Percentiles rank a stretch among this genome's conserved stretches.
These are phyloP conservation scores for Tuber aestivum DNA, from an alignment of 495 filamentous ascomycete genomes.

Conservation along the genomic window DNA sequence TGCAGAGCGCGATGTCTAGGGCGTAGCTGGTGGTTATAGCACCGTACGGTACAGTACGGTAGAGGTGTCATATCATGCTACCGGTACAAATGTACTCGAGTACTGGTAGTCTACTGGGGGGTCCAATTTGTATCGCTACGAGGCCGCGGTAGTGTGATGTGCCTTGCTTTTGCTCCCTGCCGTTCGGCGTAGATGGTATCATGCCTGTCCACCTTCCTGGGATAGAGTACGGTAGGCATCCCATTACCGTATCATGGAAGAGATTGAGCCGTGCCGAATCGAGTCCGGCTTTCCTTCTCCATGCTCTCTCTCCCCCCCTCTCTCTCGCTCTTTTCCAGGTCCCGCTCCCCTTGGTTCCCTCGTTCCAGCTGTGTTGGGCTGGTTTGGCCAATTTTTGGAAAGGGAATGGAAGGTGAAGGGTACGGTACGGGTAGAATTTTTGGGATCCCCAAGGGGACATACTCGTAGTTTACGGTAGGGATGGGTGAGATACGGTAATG, in stretches of 20 bases:
- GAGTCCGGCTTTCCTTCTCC: background rate
- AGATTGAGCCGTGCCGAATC: background rate
- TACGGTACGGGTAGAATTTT: background rate
- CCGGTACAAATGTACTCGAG: too few relatives aligned
- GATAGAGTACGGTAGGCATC: too few relatives aligned
- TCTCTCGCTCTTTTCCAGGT: too few relatives aligned
- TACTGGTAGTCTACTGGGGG: too few relatives aligned
- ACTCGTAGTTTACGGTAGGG: background rate
- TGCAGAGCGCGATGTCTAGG: background rate
- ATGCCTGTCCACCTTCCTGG: background rate
- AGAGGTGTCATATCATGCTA: too few relatives aligned
- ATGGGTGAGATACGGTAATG: background rate
- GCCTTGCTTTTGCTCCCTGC: background rate
- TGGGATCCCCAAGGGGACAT: background rate
- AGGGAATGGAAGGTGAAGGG: background rate
- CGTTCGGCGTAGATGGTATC: background rate
- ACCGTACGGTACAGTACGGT: background rate
- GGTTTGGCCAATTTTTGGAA: background rate
- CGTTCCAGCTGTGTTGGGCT: background rate
- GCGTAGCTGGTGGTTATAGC: background rate
- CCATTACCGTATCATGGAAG: background rate
- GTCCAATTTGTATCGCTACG: background rate
- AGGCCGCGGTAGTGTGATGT: background rate
- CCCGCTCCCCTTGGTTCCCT: background rate
- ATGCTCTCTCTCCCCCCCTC: background rate